phyloP scores from a whole-genome alignment of 208 protist genomes.

The Leptomonas pyrrhocoris region DNA sequence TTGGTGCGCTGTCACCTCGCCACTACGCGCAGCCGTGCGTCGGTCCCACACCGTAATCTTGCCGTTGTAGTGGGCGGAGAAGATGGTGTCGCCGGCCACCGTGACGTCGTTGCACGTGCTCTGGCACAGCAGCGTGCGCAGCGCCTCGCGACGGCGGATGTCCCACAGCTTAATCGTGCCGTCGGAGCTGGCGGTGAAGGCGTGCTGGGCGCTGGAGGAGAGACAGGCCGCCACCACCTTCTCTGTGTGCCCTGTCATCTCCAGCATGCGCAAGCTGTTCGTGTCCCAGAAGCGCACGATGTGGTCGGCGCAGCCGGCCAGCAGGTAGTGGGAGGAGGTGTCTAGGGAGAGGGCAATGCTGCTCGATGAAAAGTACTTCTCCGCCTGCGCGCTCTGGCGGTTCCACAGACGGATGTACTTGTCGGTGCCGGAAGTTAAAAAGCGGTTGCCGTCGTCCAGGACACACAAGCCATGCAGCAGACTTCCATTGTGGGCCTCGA shows the following conservation, averaged over 20 bases:
- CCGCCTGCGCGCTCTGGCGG: conserved; percentile 28
- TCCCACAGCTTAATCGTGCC: conserved; percentile 81
- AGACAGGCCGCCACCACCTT: conserved; percentile 71
- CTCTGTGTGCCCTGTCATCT: conserved; percentile 71
- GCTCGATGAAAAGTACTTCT: conserved; percentile 38
- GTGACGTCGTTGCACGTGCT: conserved; percentile 75
- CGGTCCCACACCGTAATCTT: conserved; percentile 66
- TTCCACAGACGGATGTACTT: conserved; percentile 63
- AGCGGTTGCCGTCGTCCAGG: conserved; percentile 35
- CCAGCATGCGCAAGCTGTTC: conserved; percentile 51
- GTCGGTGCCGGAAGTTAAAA: conserved; percentile 61
- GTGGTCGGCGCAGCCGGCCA: conserved; percentile 70
- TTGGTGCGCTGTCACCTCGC: conserved; percentile 50
- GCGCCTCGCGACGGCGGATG: conserved; percentile 35
- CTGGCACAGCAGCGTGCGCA: conserved; percentile 58
- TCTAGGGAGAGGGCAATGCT: conserved; percentile 58
- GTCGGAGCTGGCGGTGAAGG: conserved; percentile 73
- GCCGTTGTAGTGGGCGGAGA: conserved; percentile 79
- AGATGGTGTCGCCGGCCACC: conserved; percentile 46
- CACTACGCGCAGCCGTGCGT: conserved; percentile 31
- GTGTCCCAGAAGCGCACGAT: conserved; percentile 72
- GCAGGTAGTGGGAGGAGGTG: conserved; percentile 52
- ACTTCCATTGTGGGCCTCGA: conserved; percentile 47
- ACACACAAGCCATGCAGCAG: conserved; percentile 48
- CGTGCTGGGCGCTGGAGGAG: conserved; percentile 54